phyloP scores from a whole-genome alignment of 1,284 basidiomycete genomes.

The Earliella scabrosa region DNA sequence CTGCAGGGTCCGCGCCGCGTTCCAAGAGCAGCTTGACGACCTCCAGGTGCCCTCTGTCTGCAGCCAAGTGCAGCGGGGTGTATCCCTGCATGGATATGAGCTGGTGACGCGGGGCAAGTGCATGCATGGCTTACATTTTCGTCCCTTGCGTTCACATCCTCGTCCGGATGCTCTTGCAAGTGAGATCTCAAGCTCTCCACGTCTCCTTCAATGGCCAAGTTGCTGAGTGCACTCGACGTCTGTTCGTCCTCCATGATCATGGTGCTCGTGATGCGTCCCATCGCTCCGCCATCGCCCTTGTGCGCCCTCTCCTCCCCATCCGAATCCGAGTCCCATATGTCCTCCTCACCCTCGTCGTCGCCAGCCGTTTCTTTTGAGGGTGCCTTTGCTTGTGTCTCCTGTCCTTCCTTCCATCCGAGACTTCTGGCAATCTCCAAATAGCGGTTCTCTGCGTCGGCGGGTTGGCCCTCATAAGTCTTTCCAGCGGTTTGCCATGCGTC shows the following conservation, averaged over 20 bases:
- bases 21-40: conserved; percentile 65
- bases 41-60: conserved; percentile 73
- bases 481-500: conserved; percentile 78
- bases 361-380: conserved; percentile 8
- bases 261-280: conserved; percentile 69
- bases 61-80: conserved; percentile 84
- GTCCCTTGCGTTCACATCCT: conserved; percentile 51
- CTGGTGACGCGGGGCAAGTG: not conserved
- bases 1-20: conserved; percentile 63
- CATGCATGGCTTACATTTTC: conserved; percentile 61
- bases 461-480: conserved; percentile 49
- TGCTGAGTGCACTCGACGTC: conserved; percentile 57
- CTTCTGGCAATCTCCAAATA: conserved; percentile 74
- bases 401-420: conserved; percentile 68
- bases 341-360: conserved; percentile 28
- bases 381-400: conserved; percentile 9
- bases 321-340: conserved; percentile 30
- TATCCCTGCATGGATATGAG: conserved; percentile 64
- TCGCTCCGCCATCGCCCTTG: conserved; percentile 44
- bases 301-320: conserved; percentile 9
- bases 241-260: conserved; percentile 49
- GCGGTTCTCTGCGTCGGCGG: conserved; percentile 53
- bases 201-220: conserved; percentile 65
- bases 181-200: conserved; percentile 48
- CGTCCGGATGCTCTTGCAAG: conserved; percentile 45